A percentile compares a stretch with the other conserved stretches of the same genome.
These are phyloP conservation scores for Dipteronia dyeriana DNA, from an alignment of 345 rosid species.

Conservation along the genomic window DNA sequence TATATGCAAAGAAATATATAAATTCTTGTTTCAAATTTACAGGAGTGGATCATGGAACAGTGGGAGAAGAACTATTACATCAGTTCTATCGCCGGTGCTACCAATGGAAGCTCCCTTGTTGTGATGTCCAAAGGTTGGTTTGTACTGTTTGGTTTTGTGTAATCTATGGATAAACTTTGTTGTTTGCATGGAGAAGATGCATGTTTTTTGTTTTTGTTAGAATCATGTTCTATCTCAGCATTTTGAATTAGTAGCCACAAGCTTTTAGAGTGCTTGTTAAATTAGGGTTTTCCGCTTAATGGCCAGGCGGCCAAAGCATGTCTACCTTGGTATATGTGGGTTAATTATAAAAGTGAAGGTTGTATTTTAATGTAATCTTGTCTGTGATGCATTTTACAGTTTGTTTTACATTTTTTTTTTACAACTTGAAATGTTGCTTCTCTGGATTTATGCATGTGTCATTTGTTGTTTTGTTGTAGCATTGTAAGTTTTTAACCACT, in stretches of 20 bases:
- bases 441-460: not conserved
- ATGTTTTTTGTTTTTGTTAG: not conserved
- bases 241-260: not conserved
- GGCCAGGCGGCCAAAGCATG: not conserved
- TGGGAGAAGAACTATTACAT: constrained; percentile 98
- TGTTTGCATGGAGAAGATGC: not conserved
- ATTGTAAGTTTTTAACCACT: not conserved
- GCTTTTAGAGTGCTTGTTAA: not conserved
- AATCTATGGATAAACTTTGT: not conserved
- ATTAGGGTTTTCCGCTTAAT: not conserved
- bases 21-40: constrained; percentile 21
- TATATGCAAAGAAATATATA: not conserved
- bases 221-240: not conserved
- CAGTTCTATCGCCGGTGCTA: constrained; percentile 90
- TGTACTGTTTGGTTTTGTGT: constrained; percentile 10
- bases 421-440: not conserved
- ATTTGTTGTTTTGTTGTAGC: not conserved
- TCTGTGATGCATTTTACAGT: not conserved
- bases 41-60: constrained; percentile 99
- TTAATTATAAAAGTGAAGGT: not conserved
- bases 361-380: not conserved
- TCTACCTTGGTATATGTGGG: not conserved
- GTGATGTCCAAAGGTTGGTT: constrained; percentile 96
- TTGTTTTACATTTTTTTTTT: not conserved
- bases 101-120: constrained; percentile 86